Evolutionary conservation across 2,329 filamentous ascomycete species (phyloP).

Genomic region (Dothiorella sarmentorum): DNA sequence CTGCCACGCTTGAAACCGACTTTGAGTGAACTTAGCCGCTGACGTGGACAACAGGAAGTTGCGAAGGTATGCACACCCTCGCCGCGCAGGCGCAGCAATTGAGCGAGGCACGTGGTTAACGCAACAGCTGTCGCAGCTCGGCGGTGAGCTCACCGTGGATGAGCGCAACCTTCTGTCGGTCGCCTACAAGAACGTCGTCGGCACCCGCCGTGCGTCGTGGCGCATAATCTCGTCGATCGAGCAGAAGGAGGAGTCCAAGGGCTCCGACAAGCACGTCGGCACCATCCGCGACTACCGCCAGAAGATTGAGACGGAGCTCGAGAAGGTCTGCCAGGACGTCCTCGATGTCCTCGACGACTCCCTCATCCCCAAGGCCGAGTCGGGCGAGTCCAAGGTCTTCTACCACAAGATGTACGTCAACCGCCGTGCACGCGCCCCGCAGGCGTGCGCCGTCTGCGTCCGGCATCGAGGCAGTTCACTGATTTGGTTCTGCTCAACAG

Average conservation of each 20-base stretch:
- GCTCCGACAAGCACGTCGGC: slow-evolving; percentile 83
- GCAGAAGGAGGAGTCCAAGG: slow-evolving; percentile 99
- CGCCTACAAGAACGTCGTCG: slow-evolving; percentile 99
- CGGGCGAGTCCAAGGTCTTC: slow-evolving; percentile 98
- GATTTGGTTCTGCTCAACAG: slow-evolving; percentile 46
- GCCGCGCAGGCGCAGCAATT: slow-evolving; percentile 73
- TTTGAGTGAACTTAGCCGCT: slow-evolving; percentile 8
- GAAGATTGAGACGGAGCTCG: slow-evolving; percentile 96
- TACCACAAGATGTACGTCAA: slow-evolving; percentile 94
- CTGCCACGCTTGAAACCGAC: not conserved
- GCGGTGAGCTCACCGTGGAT: slow-evolving; percentile 68
- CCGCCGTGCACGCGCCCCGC: not conserved
- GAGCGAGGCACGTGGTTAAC: slow-evolving; percentile 7
- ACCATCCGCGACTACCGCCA: slow-evolving; percentile 98
- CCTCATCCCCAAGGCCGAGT: slow-evolving; percentile 90
- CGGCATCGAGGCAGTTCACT: not conserved
- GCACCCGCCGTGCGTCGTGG: slow-evolving; percentile 94
- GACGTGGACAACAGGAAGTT: slow-evolving; percentile 18
- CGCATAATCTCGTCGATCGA: slow-evolving; percentile 98
- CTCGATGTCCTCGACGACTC: slow-evolving; percentile 91
- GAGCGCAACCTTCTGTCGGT: slow-evolving; percentile 97
- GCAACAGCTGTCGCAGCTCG: slow-evolving; percentile 41
- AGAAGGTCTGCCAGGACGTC: slow-evolving; percentile 97
- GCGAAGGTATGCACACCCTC: slow-evolving; percentile 17
- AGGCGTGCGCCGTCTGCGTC: not conserved